These are phyloP conservation scores for Tricholoma sp. DNA, from an alignment of 768 basidiomycete genomes.

Conservation along the genomic window DNA sequence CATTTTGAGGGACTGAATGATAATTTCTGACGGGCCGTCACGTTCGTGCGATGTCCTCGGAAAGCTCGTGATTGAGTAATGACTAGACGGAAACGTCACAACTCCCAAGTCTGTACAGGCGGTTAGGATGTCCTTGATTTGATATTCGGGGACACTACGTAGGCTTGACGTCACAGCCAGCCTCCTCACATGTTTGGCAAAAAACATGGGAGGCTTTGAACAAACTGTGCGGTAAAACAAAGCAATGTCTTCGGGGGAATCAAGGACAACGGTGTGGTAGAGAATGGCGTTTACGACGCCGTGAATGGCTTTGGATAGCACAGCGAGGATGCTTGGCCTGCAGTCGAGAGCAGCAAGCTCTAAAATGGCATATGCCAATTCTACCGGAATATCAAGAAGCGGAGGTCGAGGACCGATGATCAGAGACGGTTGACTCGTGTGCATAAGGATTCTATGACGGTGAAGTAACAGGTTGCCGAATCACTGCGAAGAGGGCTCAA, in stretches of 20 bases:
- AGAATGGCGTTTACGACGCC: conserved; percentile 28
- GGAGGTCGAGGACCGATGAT: conserved; percentile 15
- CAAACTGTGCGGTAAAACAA: conserved; percentile 32
- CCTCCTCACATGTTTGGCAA: conserved; percentile 29
- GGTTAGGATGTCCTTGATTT: conserved; percentile 24
- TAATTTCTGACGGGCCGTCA: conserved; percentile 20
- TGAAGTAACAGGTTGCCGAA: too few species aligned
- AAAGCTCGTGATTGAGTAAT: conserved; percentile 13
- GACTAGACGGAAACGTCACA: conserved; percentile 23
- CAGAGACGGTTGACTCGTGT: conserved; percentile 10
- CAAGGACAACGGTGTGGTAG: conserved; percentile 34
- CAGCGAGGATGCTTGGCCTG: conserved; percentile 25
- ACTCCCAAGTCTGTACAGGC: conserved; percentile 29
- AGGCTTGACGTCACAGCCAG: conserved; percentile 27
- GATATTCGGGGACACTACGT: conserved; percentile 12
- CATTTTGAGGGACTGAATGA: conserved; percentile 23
- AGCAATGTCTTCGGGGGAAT: conserved; percentile 20
- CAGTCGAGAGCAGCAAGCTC: conserved; percentile 26
- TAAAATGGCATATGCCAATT: conserved; percentile 32
- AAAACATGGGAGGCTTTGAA: conserved; percentile 20
- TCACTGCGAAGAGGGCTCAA: too few species aligned
- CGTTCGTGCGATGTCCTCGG: conserved; percentile 5
- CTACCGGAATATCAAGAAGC: conserved; percentile 30
- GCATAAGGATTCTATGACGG: too few species aligned
- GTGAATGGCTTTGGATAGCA: conserved; percentile 25